Base-by-base conservation (phyloP, 768 basidiomycete species). In the Mycena haematopus region DNA sequence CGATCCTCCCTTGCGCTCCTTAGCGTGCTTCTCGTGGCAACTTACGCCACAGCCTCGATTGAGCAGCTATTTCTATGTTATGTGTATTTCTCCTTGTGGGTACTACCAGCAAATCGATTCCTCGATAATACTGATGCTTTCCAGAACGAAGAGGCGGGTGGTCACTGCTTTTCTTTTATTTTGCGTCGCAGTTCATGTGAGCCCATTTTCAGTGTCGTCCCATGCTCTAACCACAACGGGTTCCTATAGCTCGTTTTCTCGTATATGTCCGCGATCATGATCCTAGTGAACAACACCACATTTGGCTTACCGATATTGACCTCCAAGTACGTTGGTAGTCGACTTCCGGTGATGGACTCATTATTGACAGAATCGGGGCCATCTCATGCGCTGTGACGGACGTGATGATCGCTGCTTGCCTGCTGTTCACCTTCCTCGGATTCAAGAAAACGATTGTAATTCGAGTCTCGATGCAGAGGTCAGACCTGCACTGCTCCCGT, bases 71-170 rank as follows among this genome's bases (percentile, higher is more conserved):
- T 59, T 42, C 36, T 64, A 38, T 59, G 57, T 19, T n/a, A 40
- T 24, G n/a, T 64, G 15, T 64, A 54, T 22, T 64, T 54, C 25
- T n/a, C 15, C n/a, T 19, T 64, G 63, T 64, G 52, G 15, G 63
- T 51, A 7, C 22, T 47, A 13, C 5, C 40, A n/a, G 40, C 3
- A 19, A 19, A 42, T n/a, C 40, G 19, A 42, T 3, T 10, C 4
- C 36, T 36, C 22, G 3, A 15, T 24, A 14, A 45, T 4, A 15
- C 29, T 31, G n/a, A 51, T 22, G 11, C 22, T 17, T 14, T 15
- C 15, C 35, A 64, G 63, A 51, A 55, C 63, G 10, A 53, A 36
- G 42, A 21, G 38, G 10, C 25, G 58, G 38, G 2, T 44, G 14
- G 45, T 56, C 27, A 42, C 15, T 19, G 36, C 17, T 1, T 24